Base-by-base conservation (phyloP, 1,284 basidiomycete genomes). In the Neonothopanus nambi region DNA sequence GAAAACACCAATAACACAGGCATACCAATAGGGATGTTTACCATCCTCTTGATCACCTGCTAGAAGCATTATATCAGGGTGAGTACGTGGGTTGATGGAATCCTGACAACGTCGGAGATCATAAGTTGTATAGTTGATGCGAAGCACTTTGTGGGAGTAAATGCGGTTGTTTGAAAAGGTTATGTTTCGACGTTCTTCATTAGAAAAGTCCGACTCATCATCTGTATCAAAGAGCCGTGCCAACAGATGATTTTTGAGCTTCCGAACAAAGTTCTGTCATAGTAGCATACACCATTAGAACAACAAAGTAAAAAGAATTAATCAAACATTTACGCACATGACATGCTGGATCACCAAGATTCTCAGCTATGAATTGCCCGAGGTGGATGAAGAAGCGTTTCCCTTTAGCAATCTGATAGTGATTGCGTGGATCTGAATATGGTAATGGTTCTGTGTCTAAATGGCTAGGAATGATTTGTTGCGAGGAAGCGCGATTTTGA, bases 11-110 rank as follows among this genome's bases (percentile, higher is more conserved):
- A 74, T 41, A 0, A 77, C 60, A 0, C 57, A 54, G 0, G 65
- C 69, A 59, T 74, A 77, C 67, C 65, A 69, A 52, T 67, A 75
- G 0, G 64, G 64, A 44, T 69, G 28, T 13, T 17, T 20, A 11
- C 42, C 24, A 52, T 21, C 13, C 7, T 18, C 36, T 9, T 44
- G 49, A 30, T 48, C 38, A 21, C 37, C 24, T 20, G 50, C 21
- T 20, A 57, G 53, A 20, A 64, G 47, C 53, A 65, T 63, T 21
- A 65, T 51, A 24, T 64, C 54, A n/a, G 58, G 47, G 51, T 61
- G 56, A 17, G 52, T 61, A 1, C 56, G 46, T 15, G 49, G 57
- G 23, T 64, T 64, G 26, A 66, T 48, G 0, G 59, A 56, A 43
- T 67, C 66, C 48, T 65, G 58, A 18, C 48, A 47, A 2, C 61